Conservation (phyloP, 257 asterid genomes). For the Nicotiana sylvestris region DNA sequence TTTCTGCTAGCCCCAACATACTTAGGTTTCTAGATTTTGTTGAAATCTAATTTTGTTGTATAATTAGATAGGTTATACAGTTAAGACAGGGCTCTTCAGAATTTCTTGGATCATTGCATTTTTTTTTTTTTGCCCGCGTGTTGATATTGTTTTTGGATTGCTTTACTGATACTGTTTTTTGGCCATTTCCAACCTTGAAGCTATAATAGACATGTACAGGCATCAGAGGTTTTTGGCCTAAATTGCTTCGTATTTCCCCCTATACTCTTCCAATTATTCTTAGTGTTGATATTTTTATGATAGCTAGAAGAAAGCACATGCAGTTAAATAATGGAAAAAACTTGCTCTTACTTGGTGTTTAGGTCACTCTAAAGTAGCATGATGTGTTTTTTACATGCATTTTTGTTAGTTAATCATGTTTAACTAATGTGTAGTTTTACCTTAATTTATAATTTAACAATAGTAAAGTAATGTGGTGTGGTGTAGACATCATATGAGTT, state of each 20-base stretch:
- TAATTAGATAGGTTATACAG: background rate
- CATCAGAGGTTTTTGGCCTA: background rate
- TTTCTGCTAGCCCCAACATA: slow-evolving; percentile 42
- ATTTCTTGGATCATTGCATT: background rate
- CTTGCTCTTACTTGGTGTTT: too few relatives aligned
- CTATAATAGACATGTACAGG: background rate
- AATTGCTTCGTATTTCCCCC: background rate
- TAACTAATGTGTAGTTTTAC: too few relatives aligned
- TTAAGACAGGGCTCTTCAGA: background rate
- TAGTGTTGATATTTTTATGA: too few relatives aligned
- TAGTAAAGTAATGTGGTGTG: too few relatives aligned
- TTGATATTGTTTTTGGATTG: background rate
- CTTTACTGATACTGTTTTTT: background rate
- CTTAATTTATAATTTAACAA: too few relatives aligned
- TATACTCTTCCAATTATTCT: too few relatives aligned
- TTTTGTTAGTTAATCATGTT: too few relatives aligned
- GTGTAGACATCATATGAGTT: too few relatives aligned
- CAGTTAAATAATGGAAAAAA: too few relatives aligned
- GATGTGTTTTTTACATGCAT: too few relatives aligned
- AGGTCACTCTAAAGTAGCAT: too few relatives aligned
- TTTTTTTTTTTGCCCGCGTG: background rate
- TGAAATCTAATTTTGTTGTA: background rate
- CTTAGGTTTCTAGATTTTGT: slow-evolving; percentile 30
- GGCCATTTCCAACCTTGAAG: background rate
- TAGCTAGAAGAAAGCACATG: too few relatives aligned